phyloP scores from a whole-genome alignment of 2,329 filamentous ascomycete species.

The Hypoxylon sp. region DNA sequence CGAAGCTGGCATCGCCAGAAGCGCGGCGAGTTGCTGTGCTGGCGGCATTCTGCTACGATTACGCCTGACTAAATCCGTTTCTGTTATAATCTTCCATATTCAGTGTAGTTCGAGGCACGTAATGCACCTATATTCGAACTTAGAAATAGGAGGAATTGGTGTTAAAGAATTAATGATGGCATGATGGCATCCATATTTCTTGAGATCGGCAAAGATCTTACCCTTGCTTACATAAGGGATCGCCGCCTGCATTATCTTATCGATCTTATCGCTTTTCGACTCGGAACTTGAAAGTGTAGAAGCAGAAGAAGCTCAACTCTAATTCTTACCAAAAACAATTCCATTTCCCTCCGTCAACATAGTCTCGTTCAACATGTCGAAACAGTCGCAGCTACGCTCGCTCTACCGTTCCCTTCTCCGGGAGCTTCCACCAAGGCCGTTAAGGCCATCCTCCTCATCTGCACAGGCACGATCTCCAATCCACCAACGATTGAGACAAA shows the following conservation, averaged over 20 bases:
- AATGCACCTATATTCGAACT: no score
- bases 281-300: no score
- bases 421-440: constrained; percentile 80
- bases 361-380: constrained; percentile 49
- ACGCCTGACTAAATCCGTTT: no score
- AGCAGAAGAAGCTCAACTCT: no score
- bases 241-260: constrained; percentile 33
- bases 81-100: no score
- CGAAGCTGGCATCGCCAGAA: constrained; percentile 42
- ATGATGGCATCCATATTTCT: no score
- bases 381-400: constrained; percentile 68
- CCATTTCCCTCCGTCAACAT: neutral
- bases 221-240: constrained; percentile 12
- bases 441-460: constrained; percentile 50
- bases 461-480: constrained; percentile 68
- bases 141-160: no score
- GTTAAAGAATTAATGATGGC: no score
- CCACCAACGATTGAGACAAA: constrained; percentile 72
- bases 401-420: constrained; percentile 90
- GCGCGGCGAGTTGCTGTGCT: constrained; percentile 34
- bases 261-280: constrained; percentile 30
- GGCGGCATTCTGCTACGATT: constrained; percentile 29
- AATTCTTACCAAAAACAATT: no score
- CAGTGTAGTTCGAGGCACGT: no score
- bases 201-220: no score